Evolutionary conservation across 345 rosid genomes (phyloP), one percentile per base, ranked within the genome.

Genomic region (Melaleuca quinquenervia): DNA sequence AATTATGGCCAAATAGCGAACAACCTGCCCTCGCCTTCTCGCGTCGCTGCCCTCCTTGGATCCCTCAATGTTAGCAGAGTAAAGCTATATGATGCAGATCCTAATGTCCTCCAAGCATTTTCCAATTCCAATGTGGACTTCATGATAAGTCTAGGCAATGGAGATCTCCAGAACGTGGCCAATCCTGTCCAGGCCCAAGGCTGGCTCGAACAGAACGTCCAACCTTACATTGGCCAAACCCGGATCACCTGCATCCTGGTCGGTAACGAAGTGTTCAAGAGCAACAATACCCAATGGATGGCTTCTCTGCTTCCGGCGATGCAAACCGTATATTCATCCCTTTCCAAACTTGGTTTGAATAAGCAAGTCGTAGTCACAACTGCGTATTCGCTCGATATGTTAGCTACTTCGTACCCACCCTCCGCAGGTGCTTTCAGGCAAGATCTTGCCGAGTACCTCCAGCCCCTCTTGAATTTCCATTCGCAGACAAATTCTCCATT

Each of bases 1-100:
- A 97, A 97, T 92, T 97, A 97, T 58, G 99, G 99, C 1, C 98
- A 96, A 88, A 93, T 95, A 6, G 99, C 95, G 18, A 91, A 96
- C 90, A 91, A 97, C 90, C 98, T 97, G 22, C 99, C 98, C 5
- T 86, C 98, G 22, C 99, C 96, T 3, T 82, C 93, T 18, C 91
- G 91, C 2, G 99, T 97, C 5, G 84, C 92, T 1, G 44, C 49
- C 22, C 95, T 97, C 18, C 93, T 97, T 60, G 84, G 90, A 53
- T 92, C 98, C 29, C 89, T 97, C 82, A 93, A 95, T 88, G 89
- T 96, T 88, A 92, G 91, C 55, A 89, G 95, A 88, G 94, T 93
- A 16, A 96, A 94, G 85, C 94, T 96, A 78, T 97, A 96, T 78
- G 98, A 97, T 87, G 92, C 99, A 7, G 95, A 96, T 84, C 98